Base-by-base conservation (phyloP, 2,329 filamentous ascomycete species). In the Colletotrichum musae region DNA sequence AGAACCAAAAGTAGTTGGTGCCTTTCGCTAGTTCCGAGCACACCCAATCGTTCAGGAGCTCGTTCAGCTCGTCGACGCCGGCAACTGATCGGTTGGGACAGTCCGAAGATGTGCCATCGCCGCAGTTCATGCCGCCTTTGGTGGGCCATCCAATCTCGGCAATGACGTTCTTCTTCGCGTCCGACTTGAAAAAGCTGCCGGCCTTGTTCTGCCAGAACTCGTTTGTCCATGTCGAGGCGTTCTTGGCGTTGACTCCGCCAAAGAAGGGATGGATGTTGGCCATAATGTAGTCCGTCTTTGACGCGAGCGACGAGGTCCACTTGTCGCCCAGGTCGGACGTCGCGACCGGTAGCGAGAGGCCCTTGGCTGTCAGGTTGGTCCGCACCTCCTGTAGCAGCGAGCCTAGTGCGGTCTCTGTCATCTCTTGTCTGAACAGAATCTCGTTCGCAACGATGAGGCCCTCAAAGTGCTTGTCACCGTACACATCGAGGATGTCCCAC, bases 261-360 rank as follows among this genome's bases (percentile, higher is more conserved):
- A 98, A 98, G 86, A 98, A 98, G 0, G 96, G 95, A 78, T 98
- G 96, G 63, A 98, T 93, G 36, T 98, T 98, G 74, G 94, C 92
- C 95, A 98, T 98, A 80, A 98, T 91, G 75, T 93, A 91, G 79
- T 98, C 95, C 50, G 94, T 93, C 59, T 89, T 86, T 4, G 82
- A 74, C 0, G 92, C 93, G 18, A 98, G 88, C 2, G 86, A 84
- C 0, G 86, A 76, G 3, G 90, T 92, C 95, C 95, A 98, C 75
- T 95, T 92, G 75, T 96, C 92, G 28, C 95, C 95, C 0, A 98
- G 86, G 78, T 98, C 95, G 0, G 93, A 94, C 0, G 94, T 97
- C 1, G 94, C 93, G 13, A 98, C 89, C 0, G 93, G 93, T 10
- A 98, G 84, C 28, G 32, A 64, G 74, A 95, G 88, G 18, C 86